Percentiles rank a stretch among this genome's conserved stretches.
Evolutionary conservation across 176 grass and related monocot species (phyloP).

Genomic region (Cenchrus fungigraminus): DNA sequence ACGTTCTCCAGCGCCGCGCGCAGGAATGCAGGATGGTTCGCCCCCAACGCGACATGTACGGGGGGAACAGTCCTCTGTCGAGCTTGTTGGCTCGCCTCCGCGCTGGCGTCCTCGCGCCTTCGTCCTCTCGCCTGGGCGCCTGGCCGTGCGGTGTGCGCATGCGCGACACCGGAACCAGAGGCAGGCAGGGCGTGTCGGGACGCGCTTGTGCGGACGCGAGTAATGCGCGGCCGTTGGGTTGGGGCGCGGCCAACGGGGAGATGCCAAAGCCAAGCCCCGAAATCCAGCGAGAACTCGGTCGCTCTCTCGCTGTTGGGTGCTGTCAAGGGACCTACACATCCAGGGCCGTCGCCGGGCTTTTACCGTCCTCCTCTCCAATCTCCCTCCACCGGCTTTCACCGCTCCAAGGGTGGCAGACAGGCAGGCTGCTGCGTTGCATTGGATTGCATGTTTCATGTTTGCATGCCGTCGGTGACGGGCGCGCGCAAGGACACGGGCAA

Average conservation of each 20-base stretch:
- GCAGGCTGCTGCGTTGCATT: too few species aligned
- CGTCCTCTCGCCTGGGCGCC: too few species aligned
- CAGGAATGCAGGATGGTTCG: too few species aligned
- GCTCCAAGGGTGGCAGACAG: background rate
- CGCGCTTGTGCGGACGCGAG: conserved; percentile 18
- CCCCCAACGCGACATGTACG: too few species aligned
- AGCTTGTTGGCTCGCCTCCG: too few species aligned
- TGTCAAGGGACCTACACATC: conserved; percentile 42
- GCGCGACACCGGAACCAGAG: background rate
- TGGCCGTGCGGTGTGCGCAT: background rate
- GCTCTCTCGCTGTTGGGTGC: conserved; percentile 20
- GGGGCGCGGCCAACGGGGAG: conserved; percentile 35
- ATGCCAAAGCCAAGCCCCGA: conserved; percentile 46
- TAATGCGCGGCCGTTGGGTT: background rate
- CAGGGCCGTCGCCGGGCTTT: background rate
- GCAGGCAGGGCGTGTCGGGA: background rate
- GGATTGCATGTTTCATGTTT: too few species aligned
- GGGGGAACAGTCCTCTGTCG: too few species aligned
- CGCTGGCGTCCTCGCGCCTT: too few species aligned
- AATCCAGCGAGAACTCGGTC: conserved; percentile 32
- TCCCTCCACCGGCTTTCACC: conserved; percentile 28
- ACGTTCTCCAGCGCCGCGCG: too few species aligned
- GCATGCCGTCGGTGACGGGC: background rate
- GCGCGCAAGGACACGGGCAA: conserved; percentile 22
- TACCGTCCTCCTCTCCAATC: too few species aligned